These are phyloP conservation scores for Albophoma yamanashiensis DNA, from an alignment of 2,329 filamentous ascomycete species.

Conservation along the genomic window DNA sequence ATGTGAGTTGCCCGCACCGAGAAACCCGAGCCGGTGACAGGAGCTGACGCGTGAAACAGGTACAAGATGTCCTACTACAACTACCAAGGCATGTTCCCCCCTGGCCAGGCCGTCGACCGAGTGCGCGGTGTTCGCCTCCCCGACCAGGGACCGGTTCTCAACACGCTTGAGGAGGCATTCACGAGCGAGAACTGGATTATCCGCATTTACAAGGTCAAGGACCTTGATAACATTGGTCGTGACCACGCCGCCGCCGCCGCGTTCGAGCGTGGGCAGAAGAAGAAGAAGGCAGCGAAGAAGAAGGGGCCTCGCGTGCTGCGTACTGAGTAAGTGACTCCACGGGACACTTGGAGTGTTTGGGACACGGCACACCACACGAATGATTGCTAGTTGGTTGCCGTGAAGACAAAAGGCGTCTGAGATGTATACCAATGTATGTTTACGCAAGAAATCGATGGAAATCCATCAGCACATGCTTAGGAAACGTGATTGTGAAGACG, in stretches of 20 bases:
- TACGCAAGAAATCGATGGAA: constrained; percentile 8
- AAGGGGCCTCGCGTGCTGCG: constrained; percentile 61
- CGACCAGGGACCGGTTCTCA: constrained; percentile 74
- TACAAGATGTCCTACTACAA: constrained; percentile 99
- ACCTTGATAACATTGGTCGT: constrained; percentile 89
- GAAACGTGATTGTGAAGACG: not conserved
- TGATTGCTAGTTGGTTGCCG: not conserved
- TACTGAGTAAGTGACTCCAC: constrained; percentile 45
- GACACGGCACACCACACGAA: constrained; percentile 11
- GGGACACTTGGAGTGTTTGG: constrained; percentile 3
- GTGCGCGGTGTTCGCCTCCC: constrained; percentile 76
- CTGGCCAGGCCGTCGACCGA: constrained; percentile 81
- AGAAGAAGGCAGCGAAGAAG: constrained; percentile 66
- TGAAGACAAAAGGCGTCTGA: constrained; percentile 10
- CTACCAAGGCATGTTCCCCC: constrained; percentile 82
- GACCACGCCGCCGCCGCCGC: constrained; percentile 62
- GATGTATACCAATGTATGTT: constrained; percentile 28
- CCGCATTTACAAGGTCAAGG: constrained; percentile 99
- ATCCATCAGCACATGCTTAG: not conserved
- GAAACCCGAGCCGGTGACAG: not conserved
- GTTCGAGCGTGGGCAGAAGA: constrained; percentile 74
- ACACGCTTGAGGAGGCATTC: constrained; percentile 90
- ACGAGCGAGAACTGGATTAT: constrained; percentile 99
- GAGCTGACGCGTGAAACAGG: constrained; percentile 39
- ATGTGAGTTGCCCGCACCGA: constrained; percentile 61